These are phyloP conservation scores for Leccinum barrowsii DNA, from an alignment of 768 basidiomycete species.

Conservation along the genomic window DNA sequence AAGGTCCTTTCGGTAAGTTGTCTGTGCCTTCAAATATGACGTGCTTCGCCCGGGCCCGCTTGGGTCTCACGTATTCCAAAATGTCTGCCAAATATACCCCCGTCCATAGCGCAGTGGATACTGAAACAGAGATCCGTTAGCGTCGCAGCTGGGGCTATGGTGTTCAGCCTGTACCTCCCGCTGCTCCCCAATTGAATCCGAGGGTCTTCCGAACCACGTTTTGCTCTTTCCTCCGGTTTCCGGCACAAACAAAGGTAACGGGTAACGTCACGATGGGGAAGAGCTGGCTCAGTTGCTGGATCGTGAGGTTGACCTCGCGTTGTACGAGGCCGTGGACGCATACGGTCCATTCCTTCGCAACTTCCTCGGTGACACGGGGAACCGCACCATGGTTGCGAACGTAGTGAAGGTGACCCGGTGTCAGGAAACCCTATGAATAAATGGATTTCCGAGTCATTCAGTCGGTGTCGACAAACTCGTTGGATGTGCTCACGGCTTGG, in stretches of 20 bases:
- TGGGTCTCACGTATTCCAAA: constrained; percentile 43
- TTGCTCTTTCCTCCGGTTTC: constrained; percentile 64
- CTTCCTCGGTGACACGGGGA: constrained; percentile 40
- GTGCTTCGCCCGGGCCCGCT: constrained; percentile 37
- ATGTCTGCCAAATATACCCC: constrained; percentile 57
- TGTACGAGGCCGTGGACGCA: constrained; percentile 38
- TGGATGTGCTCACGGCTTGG: constrained; percentile 26
- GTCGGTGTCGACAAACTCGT: background rate
- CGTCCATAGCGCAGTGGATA: constrained; percentile 55
- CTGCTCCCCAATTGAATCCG: constrained; percentile 56
- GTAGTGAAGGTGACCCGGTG: constrained; percentile 50
- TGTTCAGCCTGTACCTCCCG: constrained; percentile 28
- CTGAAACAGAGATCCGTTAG: constrained; percentile 14
- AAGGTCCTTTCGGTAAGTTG: constrained; percentile 53
- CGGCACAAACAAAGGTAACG: constrained; percentile 60
- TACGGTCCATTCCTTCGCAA: constrained; percentile 42
- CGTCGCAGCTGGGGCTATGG: background rate
- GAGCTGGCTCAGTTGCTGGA: constrained; percentile 41
- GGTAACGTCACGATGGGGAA: constrained; percentile 57
- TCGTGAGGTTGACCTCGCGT: constrained; percentile 35
- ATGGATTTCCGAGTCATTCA: background rate
- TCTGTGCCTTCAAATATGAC: constrained; percentile 62
- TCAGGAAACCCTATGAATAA: constrained; percentile 45
- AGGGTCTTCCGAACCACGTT: constrained; percentile 55
- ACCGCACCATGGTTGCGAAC: constrained; percentile 66